Conservation (phyloP, 257 asterid genomes). For the Solanum etuberosum region DNA sequence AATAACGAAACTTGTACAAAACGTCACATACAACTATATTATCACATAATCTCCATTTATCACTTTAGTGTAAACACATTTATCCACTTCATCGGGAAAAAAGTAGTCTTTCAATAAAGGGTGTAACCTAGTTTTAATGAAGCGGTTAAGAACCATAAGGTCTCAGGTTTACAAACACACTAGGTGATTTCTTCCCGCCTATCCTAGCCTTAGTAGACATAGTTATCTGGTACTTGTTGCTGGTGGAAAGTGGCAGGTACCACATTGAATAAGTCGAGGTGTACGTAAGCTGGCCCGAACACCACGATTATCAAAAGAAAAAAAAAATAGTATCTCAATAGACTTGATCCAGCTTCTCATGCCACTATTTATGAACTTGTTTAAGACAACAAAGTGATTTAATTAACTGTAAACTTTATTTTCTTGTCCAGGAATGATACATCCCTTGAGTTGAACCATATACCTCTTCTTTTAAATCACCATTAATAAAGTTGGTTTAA, state of each 20-base stretch:
- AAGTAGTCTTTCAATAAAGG: too few species aligned
- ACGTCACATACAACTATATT: not conserved
- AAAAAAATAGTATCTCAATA: not conserved
- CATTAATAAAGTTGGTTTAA: not conserved
- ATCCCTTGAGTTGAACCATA: not conserved
- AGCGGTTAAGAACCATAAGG: not conserved
- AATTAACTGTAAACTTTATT: not conserved
- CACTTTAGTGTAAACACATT: not conserved
- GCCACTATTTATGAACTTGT: not conserved
- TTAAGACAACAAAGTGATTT: not conserved
- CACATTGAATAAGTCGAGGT: not conserved
- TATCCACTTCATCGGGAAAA: not conserved
- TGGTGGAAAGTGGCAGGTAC: not conserved
- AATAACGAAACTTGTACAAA: not conserved
- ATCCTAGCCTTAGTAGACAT: not conserved
- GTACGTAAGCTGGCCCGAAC: not conserved
- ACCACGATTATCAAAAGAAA: too few species aligned
- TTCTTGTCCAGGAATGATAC: not conserved
- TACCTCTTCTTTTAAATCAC: not conserved
- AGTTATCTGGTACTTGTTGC: not conserved
- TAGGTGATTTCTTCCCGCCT: not conserved
- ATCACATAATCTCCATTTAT: not conserved
- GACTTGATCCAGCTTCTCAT: not conserved
- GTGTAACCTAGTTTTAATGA: not conserved
- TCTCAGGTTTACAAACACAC: not conserved